Base-by-base conservation (phyloP, 352 stramenopile genomes). In the Phytophthora colocasiae region DNA sequence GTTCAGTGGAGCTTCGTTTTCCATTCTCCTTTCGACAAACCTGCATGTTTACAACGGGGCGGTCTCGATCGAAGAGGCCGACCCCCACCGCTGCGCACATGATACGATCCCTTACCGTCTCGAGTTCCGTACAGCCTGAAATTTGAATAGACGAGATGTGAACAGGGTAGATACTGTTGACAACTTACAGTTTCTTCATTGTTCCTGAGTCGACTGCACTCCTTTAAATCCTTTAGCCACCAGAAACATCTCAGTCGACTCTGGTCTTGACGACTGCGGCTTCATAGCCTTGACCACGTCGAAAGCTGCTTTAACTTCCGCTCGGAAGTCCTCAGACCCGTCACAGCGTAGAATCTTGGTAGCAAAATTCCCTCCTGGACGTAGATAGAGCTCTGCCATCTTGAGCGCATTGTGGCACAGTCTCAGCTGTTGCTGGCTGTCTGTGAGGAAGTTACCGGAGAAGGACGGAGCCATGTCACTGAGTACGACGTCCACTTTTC, bases 381-480 rank as follows among this genome's bases (percentile, higher is more conserved):
- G 80, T 29, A 97, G 66, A 51, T 92, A 92, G 5, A 94, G 73
- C 69, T 94, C 78, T 1, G 89, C 86, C 83, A 95, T 95, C 58
- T 87, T 85, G 45, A 96, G 75, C 27, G 89, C 89, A 51, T 95
- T 95, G 58, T 93, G 77, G 60, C 87, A 95, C 22, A 97, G 77
- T n/a, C 89, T 74, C 40, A 97, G 60, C 61, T 96, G 88, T 26
- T 83, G 73, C 49, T 95, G 81, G 41, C 84, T 85, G 73, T 97
- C 89, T 4, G 75, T 78, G 44, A 92, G 73, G 56, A 87, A 86
- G 44, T 83, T 89, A 44, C 89, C 89, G 4, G 83, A 87, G 71
- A 96, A 95, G 39, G 83, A 85, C 40, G 89, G 87, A 45, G 89
- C 89, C 89, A 97, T 97, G 77, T 97, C 89, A 59, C 89, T 96